Percentiles rank a stretch among this genome's conserved stretches.
Conservation (phyloP, 495 filamentous ascomycete genomes). For the Penicillium crystallinum region DNA sequence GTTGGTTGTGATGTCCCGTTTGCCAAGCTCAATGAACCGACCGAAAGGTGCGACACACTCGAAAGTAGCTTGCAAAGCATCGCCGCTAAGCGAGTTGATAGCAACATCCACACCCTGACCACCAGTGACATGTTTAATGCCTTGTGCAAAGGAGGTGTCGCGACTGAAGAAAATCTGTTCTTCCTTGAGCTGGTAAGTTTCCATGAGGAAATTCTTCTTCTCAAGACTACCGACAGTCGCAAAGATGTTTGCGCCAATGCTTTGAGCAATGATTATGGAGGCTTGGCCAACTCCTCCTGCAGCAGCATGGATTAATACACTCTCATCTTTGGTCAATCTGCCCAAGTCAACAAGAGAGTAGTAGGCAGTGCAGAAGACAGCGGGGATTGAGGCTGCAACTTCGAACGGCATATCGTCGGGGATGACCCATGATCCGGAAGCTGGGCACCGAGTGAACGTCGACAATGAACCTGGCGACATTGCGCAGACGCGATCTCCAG, state of each 20-base stretch:
- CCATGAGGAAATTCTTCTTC: constrained; percentile 38
- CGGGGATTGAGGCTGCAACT: constrained; percentile 51
- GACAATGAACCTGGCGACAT: constrained; percentile 38
- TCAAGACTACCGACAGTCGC: constrained; percentile 50
- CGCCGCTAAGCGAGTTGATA: constrained; percentile 50
- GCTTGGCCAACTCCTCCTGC: constrained; percentile 59
- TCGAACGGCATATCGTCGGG: constrained; percentile 46
- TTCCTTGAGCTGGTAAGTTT: constrained; percentile 30
- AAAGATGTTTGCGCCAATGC: constrained; percentile 54
- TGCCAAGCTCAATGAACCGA: constrained; percentile 49
- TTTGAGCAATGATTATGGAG: constrained; percentile 53
- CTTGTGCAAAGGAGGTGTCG: constrained; percentile 25
- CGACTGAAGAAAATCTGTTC: constrained; percentile 46
- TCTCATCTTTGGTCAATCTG: constrained; percentile 42
- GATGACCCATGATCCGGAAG: constrained; percentile 29
- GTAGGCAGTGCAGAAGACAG: constrained; percentile 55
- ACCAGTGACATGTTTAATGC: constrained; percentile 34
- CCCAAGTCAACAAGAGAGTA: constrained; percentile 45
- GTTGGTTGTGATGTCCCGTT: constrained; percentile 23
- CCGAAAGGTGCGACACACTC: constrained; percentile 53
- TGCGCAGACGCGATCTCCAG: constrained; percentile 51
- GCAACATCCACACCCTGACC: constrained; percentile 52
- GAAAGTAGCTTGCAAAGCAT: constrained; percentile 46
- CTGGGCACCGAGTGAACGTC: constrained; percentile 20
- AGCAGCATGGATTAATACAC: constrained; percentile 56